Evolutionary conservation across 108 stramenopile genomes (phyloP).

Genomic region (Pseudonitzschia multiseries): DNA sequence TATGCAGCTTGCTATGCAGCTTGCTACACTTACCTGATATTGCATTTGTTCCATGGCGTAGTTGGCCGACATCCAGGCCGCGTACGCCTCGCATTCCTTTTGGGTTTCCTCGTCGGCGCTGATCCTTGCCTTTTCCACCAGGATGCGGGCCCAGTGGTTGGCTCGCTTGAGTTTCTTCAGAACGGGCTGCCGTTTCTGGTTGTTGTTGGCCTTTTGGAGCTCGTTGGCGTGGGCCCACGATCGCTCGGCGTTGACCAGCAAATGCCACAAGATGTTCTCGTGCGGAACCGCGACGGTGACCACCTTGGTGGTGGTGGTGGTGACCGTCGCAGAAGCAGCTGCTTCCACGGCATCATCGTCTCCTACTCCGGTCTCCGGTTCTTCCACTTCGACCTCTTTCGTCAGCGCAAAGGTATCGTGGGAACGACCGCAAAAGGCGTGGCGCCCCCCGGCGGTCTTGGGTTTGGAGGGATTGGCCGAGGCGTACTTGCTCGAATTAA

Average conservation of each 20-base stretch:
- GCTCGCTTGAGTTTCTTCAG: slow-evolving; percentile 67
- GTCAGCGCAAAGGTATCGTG: slow-evolving; percentile 25
- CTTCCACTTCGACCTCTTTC: slow-evolving; percentile 12
- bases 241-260: slow-evolving; percentile 61
- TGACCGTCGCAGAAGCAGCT: background rate
- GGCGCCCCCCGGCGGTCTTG: slow-evolving; percentile 1
- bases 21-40: slow-evolving; percentile 45
- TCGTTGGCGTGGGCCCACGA: slow-evolving; percentile 70
- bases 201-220: slow-evolving; percentile 28
- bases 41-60: slow-evolving; percentile 44
- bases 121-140: slow-evolving; percentile 33
- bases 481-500: slow-evolving; percentile 44
- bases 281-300: slow-evolving; percentile 27
- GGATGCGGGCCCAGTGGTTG: slow-evolving; percentile 40
- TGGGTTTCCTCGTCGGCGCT: slow-evolving; percentile 45
- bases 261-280: slow-evolving; percentile 40
- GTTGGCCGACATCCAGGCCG: slow-evolving; percentile 78
- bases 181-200: slow-evolving; percentile 40
- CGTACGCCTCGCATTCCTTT: slow-evolving; percentile 67
- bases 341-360: no score
- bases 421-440: slow-evolving; percentile 32
- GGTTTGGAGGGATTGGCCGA: background rate
- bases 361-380: no score
- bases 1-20: no score
- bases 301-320: background rate